These are phyloP conservation scores for Penicillium cataractarum DNA, from an alignment of 495 filamentous ascomycete genomes.

Conservation along the genomic window DNA sequence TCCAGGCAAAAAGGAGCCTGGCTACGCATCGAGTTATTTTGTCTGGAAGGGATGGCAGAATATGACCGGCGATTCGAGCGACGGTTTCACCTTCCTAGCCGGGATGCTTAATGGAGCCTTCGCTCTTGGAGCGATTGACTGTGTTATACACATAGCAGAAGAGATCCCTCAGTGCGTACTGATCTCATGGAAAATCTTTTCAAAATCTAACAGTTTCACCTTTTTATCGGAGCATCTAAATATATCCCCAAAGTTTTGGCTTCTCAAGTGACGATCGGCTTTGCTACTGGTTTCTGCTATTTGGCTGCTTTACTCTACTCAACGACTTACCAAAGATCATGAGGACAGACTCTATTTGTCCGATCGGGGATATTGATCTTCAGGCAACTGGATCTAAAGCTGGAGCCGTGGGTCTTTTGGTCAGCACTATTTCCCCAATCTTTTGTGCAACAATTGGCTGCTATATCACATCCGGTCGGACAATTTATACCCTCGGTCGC, in stretches of 20 bases:
- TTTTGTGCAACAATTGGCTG: conserved; percentile 6
- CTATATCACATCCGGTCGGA: conserved; percentile 4
- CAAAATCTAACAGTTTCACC: not conserved
- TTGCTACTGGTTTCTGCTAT: not conserved
- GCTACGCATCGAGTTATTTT: conserved; percentile 3
- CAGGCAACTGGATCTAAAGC: conserved; percentile 5
- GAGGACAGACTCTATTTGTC: not conserved
- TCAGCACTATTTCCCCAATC: not conserved
- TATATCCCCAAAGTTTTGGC: conserved; percentile 6
- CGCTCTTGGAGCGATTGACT: not conserved
- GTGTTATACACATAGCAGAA: conserved; percentile 1
- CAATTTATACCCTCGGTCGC: conserved; percentile 1
- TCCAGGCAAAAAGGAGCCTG: not conserved
- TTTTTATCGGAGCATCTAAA: not conserved
- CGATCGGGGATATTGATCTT: conserved; percentile 2
- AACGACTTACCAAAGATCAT: conserved; percentile 2
- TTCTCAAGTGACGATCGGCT: conserved; percentile 3
- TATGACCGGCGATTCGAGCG: not conserved
- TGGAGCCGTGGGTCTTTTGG: conserved; percentile 2
- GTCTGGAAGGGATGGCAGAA: conserved; percentile 10
- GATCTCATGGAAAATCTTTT: not conserved
- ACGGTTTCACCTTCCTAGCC: not conserved
- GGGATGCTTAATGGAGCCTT: conserved; percentile 10
- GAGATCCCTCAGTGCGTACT: conserved; percentile 7
- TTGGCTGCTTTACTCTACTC: conserved; percentile 2